Conservation (phyloP, 1,284 basidiomycete genomes). For the Rhodofomes roseus region DNA sequence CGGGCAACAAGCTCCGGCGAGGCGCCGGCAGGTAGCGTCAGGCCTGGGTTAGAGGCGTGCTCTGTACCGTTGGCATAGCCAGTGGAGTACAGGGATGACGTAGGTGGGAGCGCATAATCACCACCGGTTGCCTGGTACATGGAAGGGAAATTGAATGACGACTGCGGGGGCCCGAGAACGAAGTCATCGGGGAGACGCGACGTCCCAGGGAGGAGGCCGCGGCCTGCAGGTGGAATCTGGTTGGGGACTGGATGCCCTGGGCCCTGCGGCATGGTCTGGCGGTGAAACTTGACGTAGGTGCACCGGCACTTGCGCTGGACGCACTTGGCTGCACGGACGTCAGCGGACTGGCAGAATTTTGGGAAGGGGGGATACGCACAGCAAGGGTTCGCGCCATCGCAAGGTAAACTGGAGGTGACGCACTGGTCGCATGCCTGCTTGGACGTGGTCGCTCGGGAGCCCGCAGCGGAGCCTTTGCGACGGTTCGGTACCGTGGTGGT, state of each 20-base stretch:
- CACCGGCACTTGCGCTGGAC: slow-evolving; percentile 70
- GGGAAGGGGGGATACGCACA: slow-evolving; percentile 42
- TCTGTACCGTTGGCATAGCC: slow-evolving; percentile 11
- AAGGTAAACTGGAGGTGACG: slow-evolving; percentile 75
- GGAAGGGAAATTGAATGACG: slow-evolving; percentile 18
- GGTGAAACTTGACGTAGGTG: slow-evolving; percentile 82
- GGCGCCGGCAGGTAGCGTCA: slow-evolving; percentile 10
- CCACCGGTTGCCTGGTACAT: slow-evolving; percentile 16
- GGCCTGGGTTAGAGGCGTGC: slow-evolving; percentile 11
- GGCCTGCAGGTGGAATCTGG: slow-evolving; percentile 16
- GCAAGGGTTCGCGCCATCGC: slow-evolving; percentile 80
- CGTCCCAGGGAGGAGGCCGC: slow-evolving; percentile 21
- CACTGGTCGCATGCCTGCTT: slow-evolving; percentile 87
- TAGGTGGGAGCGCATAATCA: slow-evolving; percentile 16
- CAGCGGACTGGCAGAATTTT: slow-evolving; percentile 3
- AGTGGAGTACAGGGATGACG: slow-evolving; percentile 14
- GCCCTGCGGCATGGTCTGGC: slow-evolving; percentile 74
- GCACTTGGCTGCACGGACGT: slow-evolving; percentile 62
- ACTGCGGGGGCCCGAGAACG: slow-evolving; percentile 19
- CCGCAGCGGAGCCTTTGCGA: slow-evolving; percentile 57
- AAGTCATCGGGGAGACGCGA: slow-evolving; percentile 31
- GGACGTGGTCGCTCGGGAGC: slow-evolving; percentile 67
- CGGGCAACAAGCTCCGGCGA: slow-evolving; percentile 42
- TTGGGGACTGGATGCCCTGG: slow-evolving; percentile 50
- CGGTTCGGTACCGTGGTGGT: slow-evolving; percentile 39